phyloP scores from a whole-genome alignment of 495 filamentous ascomycete species.

The Tuber microsphaerosporum region DNA sequence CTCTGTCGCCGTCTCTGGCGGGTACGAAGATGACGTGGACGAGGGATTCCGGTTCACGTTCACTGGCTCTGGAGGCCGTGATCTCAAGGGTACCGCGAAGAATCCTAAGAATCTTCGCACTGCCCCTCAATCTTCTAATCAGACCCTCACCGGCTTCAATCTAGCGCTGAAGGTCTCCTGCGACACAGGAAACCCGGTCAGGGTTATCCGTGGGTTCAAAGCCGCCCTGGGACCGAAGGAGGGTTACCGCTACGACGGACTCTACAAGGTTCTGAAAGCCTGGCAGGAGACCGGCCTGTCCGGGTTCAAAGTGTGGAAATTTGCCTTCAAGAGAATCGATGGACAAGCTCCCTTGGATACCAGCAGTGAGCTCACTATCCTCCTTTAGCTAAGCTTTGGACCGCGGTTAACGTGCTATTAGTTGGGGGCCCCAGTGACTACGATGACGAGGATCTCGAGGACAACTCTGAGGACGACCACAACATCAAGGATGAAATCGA shows the following conservation, averaged over 20 bases:
- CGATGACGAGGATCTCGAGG: neutral
- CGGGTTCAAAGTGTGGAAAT: conserved; percentile 40
- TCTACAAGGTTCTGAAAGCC: conserved; percentile 38
- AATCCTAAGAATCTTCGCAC: conserved; percentile 42
- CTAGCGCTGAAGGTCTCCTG: conserved; percentile 29
- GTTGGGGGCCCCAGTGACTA: neutral
- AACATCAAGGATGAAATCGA: neutral
- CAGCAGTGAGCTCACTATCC: conserved; percentile 9
- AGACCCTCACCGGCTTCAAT: conserved; percentile 32
- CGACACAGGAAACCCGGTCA: conserved; percentile 36
- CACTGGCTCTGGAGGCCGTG: conserved; percentile 41
- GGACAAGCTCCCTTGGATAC: conserved; percentile 34
- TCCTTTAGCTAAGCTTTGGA: neutral
- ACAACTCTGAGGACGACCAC: neutral
- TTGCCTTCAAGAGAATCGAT: conserved; percentile 40
- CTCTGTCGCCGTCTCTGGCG: conserved; percentile 41
- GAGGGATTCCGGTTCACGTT: conserved; percentile 41
- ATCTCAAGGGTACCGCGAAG: conserved; percentile 30
- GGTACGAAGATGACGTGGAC: conserved; percentile 42
- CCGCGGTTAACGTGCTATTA: conserved; percentile 6
- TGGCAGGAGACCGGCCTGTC: conserved; percentile 39
- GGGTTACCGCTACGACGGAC: conserved; percentile 41
- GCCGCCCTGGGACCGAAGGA: conserved; percentile 33
- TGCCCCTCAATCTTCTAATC: conserved; percentile 36
- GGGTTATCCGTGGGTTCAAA: conserved; percentile 42